A percentile compares a stretch with the other conserved stretches of the same genome.
phyloP scores from a whole-genome alignment of 306 rosid genomes.

The Hippophae rhamnoides region DNA sequence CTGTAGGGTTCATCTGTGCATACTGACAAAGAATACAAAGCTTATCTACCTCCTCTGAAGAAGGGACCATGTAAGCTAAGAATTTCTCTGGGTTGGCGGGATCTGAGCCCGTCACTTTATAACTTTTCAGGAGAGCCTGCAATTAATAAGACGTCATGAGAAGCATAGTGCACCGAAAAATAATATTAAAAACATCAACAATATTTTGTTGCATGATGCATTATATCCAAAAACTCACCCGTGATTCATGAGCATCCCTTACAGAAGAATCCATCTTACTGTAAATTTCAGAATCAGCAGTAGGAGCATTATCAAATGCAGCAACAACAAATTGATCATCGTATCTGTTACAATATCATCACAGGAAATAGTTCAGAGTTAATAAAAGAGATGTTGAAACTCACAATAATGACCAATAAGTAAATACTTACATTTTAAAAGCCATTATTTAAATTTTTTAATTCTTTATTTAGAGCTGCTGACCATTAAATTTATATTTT shows the following conservation, averaged over 20 bases:
- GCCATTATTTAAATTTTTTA: too few species aligned
- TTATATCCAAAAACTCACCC: constrained; percentile 33
- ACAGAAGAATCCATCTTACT: constrained; percentile 58
- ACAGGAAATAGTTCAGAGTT: constrained; percentile 14
- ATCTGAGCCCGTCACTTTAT: constrained; percentile 54
- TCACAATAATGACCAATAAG: background rate
- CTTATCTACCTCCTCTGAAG: constrained; percentile 69
- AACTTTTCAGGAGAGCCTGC: constrained; percentile 94
- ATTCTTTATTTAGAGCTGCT: too few species aligned
- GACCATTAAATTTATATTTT: too few species aligned
- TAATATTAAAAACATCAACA: background rate
- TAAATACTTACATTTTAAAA: too few species aligned
- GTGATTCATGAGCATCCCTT: constrained; percentile 71
- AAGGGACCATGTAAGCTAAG: constrained; percentile 90
- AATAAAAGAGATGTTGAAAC: background rate
- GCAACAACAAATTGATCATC: constrained; percentile 66
- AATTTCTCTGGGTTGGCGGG: constrained; percentile 81
- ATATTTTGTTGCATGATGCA: background rate
- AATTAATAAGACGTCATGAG: constrained; percentile 10
- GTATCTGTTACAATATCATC: constrained; percentile 38
- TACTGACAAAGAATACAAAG: background rate
- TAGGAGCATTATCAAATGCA: constrained; percentile 89
- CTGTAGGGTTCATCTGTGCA: background rate
- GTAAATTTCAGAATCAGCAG: constrained; percentile 75
- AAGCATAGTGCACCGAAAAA: constrained; percentile 3